Percentiles rank a stretch among this genome's conserved stretches.
These are phyloP conservation scores for Microdochium bolleyi DNA, from an alignment of 2,329 filamentous ascomycete genomes.

Conservation along the genomic window DNA sequence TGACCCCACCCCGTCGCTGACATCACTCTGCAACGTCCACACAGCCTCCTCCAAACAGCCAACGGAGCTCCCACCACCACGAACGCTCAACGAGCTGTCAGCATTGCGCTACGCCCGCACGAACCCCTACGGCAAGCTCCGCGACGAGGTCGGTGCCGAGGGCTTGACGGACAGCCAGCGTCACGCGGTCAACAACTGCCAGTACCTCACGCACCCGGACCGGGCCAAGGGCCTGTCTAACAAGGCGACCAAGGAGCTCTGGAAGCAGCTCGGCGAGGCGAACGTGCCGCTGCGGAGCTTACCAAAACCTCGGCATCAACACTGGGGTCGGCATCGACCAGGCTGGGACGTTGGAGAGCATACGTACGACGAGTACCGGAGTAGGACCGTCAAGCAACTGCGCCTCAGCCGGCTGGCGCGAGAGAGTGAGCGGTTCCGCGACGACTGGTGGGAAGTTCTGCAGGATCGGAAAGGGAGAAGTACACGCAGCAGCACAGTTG, in stretches of 20 bases:
- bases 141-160: constrained; percentile 34
- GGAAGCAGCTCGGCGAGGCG: constrained; percentile 47
- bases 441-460: constrained; percentile 23
- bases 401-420: constrained; percentile 33
- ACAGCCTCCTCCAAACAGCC: constrained; percentile 12
- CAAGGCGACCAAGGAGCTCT: constrained; percentile 49
- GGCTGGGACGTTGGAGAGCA: constrained; percentile 43
- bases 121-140: constrained; percentile 37
- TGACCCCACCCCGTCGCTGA: not conserved
- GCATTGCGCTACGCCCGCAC: constrained; percentile 38
- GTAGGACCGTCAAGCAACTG: constrained; percentile 30
- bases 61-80: constrained; percentile 21
- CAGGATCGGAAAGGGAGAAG: not conserved
- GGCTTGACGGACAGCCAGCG: constrained; percentile 36
- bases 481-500: constrained; percentile 9
- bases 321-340: constrained; percentile 43
- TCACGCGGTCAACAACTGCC: constrained; percentile 1
- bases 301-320: constrained; percentile 15
- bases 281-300: constrained; percentile 39
- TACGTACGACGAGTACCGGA: constrained; percentile 34
- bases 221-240: constrained; percentile 11
- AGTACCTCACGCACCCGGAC: constrained; percentile 8
- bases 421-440: constrained; percentile 35
- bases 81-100: constrained; percentile 41
- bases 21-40: constrained; percentile 4